These are phyloP conservation scores for Colletotrichum viniferum DNA, from an alignment of 2,329 filamentous ascomycete species.

Conservation along the genomic window DNA sequence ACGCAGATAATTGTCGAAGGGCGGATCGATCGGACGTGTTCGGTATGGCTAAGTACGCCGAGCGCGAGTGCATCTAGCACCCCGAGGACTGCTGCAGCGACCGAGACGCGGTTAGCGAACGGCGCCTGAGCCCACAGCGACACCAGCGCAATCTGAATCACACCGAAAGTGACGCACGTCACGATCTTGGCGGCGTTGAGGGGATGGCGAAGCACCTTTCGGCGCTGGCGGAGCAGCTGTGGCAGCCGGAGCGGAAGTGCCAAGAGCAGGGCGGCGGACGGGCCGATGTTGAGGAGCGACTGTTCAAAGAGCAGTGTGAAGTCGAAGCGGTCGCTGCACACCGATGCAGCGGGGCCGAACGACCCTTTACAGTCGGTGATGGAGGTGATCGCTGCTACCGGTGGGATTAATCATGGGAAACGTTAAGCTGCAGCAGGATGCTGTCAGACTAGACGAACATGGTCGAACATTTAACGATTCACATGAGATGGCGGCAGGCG, in stretches of 20 bases:
- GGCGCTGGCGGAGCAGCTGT: constrained; percentile 27
- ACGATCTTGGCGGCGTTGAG: constrained; percentile 23
- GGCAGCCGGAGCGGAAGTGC: constrained; percentile 33
- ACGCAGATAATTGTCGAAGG: constrained; percentile 34
- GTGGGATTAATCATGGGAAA: not conserved
- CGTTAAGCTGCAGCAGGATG: not conserved
- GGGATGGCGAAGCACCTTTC: constrained; percentile 27
- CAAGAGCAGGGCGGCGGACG: constrained; percentile 34
- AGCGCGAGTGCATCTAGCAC: constrained; percentile 31
- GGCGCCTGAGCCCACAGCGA: constrained; percentile 27
- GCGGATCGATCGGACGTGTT: constrained; percentile 36
- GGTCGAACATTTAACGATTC: not conserved
- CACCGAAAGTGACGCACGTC: not conserved
- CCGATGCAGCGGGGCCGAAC: constrained; percentile 26
- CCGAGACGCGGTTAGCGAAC: constrained; percentile 30
- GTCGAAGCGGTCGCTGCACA: constrained; percentile 49
- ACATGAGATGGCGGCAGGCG: not conserved
- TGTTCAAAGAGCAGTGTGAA: constrained; percentile 54
- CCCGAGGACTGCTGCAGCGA: constrained; percentile 31
- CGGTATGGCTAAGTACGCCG: constrained; percentile 30
- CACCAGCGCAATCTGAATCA: constrained; percentile 29
- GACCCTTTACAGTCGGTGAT: constrained; percentile 6
- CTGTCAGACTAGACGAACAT: not conserved
- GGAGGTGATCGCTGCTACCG: not conserved
- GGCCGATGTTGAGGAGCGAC: constrained; percentile 35